These are phyloP conservation scores for Nicotiana knightiana DNA, from an alignment of 257 asterid genomes.

Conservation along the genomic window DNA sequence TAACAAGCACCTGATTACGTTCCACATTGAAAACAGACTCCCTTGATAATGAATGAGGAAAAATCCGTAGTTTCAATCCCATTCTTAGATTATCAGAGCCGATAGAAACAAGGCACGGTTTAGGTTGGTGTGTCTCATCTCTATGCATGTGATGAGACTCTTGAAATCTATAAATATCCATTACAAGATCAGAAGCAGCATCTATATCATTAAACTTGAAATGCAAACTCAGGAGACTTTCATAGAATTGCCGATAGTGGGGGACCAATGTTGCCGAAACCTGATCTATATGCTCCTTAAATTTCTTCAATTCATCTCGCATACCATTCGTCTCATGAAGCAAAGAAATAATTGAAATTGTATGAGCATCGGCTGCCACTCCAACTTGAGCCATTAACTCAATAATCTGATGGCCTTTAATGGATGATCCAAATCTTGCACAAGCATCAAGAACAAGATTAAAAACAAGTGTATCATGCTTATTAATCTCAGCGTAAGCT, in stretches of 20 bases:
- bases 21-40: slow-evolving; percentile 45
- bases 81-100: slow-evolving; percentile 59
- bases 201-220: slow-evolving; percentile 68
- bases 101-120: slow-evolving; percentile 41
- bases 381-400: slow-evolving; percentile 75
- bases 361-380: slow-evolving; percentile 63
- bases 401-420: slow-evolving; percentile 56
- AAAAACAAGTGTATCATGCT: slow-evolving; percentile 49
- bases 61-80: slow-evolving; percentile 53
- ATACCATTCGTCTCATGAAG: slow-evolving; percentile 63
- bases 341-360: slow-evolving; percentile 49
- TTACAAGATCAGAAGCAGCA: slow-evolving; percentile 59
- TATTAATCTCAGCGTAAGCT: slow-evolving; percentile 27
- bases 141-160: slow-evolving; percentile 12
- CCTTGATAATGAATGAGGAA: slow-evolving; percentile 39
- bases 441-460: slow-evolving; percentile 85
- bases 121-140: slow-evolving; percentile 22
- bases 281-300: slow-evolving; percentile 41
- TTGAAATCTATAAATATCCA: slow-evolving; percentile 29
- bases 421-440: slow-evolving; percentile 52
- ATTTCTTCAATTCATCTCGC: slow-evolving; percentile 72
- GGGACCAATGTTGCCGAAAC: slow-evolving; percentile 31
- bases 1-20: slow-evolving; percentile 33
- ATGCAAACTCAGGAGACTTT: slow-evolving; percentile 57
- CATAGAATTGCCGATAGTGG: slow-evolving; percentile 65